These are phyloP conservation scores for Smittium culicis DNA, from an alignment of 371 early-diverging fungal species.

Conservation along the genomic window DNA sequence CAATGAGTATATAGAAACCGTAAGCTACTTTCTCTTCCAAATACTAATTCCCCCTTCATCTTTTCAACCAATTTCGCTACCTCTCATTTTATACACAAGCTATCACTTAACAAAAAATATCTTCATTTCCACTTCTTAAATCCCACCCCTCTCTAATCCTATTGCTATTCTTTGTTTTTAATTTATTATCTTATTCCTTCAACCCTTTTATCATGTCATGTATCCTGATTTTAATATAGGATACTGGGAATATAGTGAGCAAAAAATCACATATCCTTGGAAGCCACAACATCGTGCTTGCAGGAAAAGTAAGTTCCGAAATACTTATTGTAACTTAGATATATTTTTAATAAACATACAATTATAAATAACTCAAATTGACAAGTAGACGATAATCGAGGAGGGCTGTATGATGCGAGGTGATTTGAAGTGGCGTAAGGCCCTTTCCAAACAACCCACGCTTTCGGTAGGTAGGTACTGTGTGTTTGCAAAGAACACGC, in stretches of 20 bases:
- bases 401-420: constrained; percentile 80
- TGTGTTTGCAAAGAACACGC: constrained; percentile 52
- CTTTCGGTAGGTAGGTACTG: constrained; percentile 86
- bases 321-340: neutral
- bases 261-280: constrained; percentile 80
- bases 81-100: neutral
- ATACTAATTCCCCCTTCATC: constrained; percentile 6
- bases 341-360: neutral
- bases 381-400: constrained; percentile 72
- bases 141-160: neutral
- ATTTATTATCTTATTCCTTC: no score
- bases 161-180: constrained; percentile 25
- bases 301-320: constrained; percentile 59
- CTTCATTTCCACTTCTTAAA: neutral
- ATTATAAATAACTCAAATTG: neutral
- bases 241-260: constrained; percentile 90
- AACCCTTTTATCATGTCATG: no score
- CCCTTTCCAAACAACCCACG: constrained; percentile 67
- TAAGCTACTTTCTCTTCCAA: no score
- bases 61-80: neutral
- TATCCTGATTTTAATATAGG: no score
- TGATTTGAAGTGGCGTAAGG: constrained; percentile 80
- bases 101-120: neutral
- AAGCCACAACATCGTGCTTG: constrained; percentile 87
- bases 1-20: constrained; percentile 74